Conservation (phyloP, 2,329 filamentous ascomycete species). For the Endocalyx cinctus region DNA sequence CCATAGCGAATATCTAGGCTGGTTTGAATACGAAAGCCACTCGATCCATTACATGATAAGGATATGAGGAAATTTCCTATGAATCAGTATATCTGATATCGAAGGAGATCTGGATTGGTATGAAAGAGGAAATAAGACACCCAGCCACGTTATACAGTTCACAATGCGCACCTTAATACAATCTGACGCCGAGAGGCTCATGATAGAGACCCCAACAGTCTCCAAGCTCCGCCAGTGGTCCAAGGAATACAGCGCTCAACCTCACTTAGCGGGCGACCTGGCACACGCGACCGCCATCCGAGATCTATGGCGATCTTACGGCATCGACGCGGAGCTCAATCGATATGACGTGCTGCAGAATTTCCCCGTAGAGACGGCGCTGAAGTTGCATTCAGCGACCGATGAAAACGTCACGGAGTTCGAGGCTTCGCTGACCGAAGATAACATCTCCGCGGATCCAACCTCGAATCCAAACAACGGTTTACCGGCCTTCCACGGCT, state of each 20-base stretch:
- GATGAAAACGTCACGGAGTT: slow-evolving; percentile 6
- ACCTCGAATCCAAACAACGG: slow-evolving; percentile 57
- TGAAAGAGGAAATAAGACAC: too few relatives aligned
- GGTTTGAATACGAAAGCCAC: too few relatives aligned
- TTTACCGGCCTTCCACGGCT: slow-evolving; percentile 70
- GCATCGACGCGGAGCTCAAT: slow-evolving; percentile 17
- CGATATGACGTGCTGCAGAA: slow-evolving; percentile 52
- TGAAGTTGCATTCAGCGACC: slow-evolving; percentile 8
- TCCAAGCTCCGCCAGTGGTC: slow-evolving; percentile 17
- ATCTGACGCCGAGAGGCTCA: slow-evolving; percentile 17
- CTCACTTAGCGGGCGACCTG: slow-evolving; percentile 18
- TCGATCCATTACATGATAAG: too few relatives aligned
- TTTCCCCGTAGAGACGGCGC: slow-evolving; percentile 39
- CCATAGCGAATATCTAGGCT: too few relatives aligned
- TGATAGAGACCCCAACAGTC: slow-evolving; percentile 11
- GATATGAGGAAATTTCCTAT: too few relatives aligned
- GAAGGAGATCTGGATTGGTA: too few relatives aligned
- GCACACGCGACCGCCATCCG: slow-evolving; percentile 17
- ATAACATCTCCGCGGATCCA: slow-evolving; percentile 54
- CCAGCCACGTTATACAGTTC: slow-evolving; percentile 2
- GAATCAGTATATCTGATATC: too few relatives aligned
- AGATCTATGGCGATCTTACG: slow-evolving; percentile 18
- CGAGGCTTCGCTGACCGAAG: slow-evolving; percentile 4
- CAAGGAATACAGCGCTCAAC: slow-evolving; percentile 14
- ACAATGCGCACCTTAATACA: slow-evolving; percentile 11